Evolutionary conservation across 129 eudicot genomes (phyloP).

Genomic region (Helianthus annuus): HanXRQr2.0-SUNRISE NC_035447.2:10807069-10807568

Average conservation of each 20-base stretch:
- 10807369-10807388: constrained; percentile 94
- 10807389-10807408: constrained; percentile 88
- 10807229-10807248: constrained; percentile 59
- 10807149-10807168: constrained; percentile 59
- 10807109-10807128: constrained; percentile 66
- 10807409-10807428: neutral
- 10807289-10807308: constrained; percentile 73
- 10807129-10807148: constrained; percentile 65
- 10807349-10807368: constrained; percentile 94
- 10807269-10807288: constrained; percentile 74
- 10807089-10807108: constrained; percentile 70
- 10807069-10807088: constrained; percentile 54
- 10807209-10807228: constrained; percentile 49
- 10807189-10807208: constrained; percentile 58
- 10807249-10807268: constrained; percentile 67
- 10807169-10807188: constrained; percentile 64
- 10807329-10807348: constrained; percentile 77
- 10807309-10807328: constrained; percentile 68
- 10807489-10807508: neutral
- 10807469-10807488: neutral
- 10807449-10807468: neutral
- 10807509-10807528: neutral
- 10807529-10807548: neutral
- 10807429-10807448: neutral
- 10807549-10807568: too few relatives aligned